These are phyloP conservation scores for Euphorbia celastroides DNA, from an alignment of 441 rosid genomes.

Conservation along the genomic window DNA sequence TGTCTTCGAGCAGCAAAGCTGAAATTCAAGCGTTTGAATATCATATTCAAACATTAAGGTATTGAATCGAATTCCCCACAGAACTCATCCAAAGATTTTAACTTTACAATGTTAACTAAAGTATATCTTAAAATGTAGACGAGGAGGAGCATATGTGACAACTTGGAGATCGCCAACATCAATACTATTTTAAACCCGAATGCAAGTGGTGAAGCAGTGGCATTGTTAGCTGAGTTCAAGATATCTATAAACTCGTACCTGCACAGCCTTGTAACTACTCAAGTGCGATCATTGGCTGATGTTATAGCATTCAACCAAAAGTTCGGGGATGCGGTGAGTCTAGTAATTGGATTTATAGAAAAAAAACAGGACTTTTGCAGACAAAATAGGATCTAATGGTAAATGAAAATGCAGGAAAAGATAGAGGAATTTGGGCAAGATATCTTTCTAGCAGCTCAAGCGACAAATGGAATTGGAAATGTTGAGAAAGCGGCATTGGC, in stretches of 20 bases:
- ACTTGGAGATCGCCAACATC: slow-evolving; percentile 39
- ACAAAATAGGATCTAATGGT: not conserved
- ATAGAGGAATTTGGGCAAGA: slow-evolving; percentile 25
- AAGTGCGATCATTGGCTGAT: slow-evolving; percentile 33
- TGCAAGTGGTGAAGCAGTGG: slow-evolving; percentile 39
- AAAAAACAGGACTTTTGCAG: not conserved
- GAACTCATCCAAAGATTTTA: too few relatives aligned
- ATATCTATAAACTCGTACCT: slow-evolving; percentile 36
- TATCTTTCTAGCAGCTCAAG: slow-evolving; percentile 20
- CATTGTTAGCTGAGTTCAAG: slow-evolving; percentile 59
- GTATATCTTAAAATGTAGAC: slow-evolving; percentile 23
- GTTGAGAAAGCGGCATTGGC: slow-evolving; percentile 20
- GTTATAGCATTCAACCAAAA: slow-evolving; percentile 36
- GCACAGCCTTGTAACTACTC: slow-evolving; percentile 27
- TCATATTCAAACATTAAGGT: slow-evolving; percentile 52
- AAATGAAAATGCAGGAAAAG: slow-evolving; percentile 26
- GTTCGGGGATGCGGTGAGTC: slow-evolving; percentile 22
- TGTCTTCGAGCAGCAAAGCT: not conserved
- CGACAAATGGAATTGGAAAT: slow-evolving; percentile 26
- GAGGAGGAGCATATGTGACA: slow-evolving; percentile 49
- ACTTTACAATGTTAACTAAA: not conserved
- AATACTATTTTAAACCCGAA: slow-evolving; percentile 17
- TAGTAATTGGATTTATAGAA: not conserved
- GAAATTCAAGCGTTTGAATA: slow-evolving; percentile 25
- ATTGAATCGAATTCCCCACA: not conserved